Evolutionary conservation across 257 asterid species (phyloP).

Genomic region (Pogostemon cablin): DNA sequence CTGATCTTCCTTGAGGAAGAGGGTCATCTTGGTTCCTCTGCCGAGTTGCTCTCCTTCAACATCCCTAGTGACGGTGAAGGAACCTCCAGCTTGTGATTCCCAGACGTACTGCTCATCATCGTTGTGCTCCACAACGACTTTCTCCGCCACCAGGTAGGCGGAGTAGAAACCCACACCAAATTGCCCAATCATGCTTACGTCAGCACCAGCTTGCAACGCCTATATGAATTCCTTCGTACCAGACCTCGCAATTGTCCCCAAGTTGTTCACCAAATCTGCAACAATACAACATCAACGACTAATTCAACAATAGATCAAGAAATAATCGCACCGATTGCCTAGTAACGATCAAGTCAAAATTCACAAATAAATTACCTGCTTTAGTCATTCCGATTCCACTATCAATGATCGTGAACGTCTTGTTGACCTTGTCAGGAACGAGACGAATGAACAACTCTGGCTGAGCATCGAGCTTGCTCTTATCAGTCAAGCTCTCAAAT

Average conservation of each 20-base stretch:
- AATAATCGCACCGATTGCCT: background rate
- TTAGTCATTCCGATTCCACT: slow-evolving; percentile 90
- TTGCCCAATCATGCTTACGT: slow-evolving; percentile 91
- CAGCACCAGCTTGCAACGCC: slow-evolving; percentile 88
- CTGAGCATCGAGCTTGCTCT: slow-evolving; percentile 79
- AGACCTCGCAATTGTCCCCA: slow-evolving; percentile 84
- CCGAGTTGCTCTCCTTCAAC: slow-evolving; percentile 70
- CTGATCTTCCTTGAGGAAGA: slow-evolving; percentile 84
- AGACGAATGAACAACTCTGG: slow-evolving; percentile 77
- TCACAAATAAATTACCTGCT: slow-evolving; percentile 55
- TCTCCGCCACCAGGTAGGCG: slow-evolving; percentile 81
- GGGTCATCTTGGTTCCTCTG: slow-evolving; percentile 80
- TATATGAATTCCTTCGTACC: slow-evolving; percentile 88
- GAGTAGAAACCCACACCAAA: slow-evolving; percentile 87
- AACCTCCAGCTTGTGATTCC: slow-evolving; percentile 91
- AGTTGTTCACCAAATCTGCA: slow-evolving; percentile 77
- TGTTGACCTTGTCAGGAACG: slow-evolving; percentile 73
- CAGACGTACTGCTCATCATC: slow-evolving; percentile 80
- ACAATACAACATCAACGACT: slow-evolving; percentile 11
- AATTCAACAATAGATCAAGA: background rate
- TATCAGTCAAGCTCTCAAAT: slow-evolving; percentile 76
- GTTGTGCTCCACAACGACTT: slow-evolving; percentile 73
- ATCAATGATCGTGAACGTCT: slow-evolving; percentile 70
- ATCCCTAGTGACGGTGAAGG: slow-evolving; percentile 74
- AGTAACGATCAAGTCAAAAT: background rate